Percentiles rank a stretch among this genome's conserved stretches.
phyloP scores from a whole-genome alignment of 2,329 filamentous ascomycete species.

The Paracamarosporium sp. region DNA sequence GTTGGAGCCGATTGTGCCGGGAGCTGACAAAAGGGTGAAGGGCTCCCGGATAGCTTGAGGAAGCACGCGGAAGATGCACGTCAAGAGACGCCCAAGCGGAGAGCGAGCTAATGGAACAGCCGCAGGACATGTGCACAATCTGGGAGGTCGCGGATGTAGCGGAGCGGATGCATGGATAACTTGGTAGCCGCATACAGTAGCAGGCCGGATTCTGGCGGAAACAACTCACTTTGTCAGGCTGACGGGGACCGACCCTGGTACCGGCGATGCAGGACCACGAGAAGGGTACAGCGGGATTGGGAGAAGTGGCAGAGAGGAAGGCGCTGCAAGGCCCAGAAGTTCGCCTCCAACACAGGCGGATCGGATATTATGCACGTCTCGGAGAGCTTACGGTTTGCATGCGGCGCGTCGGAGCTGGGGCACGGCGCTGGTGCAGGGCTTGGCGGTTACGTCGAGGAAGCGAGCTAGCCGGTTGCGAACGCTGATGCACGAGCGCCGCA shows the following conservation, averaged over 20 bases:
- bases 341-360: conserved; percentile 3
- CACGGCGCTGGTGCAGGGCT: not conserved
- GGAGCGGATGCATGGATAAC: conserved; percentile 28
- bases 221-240: conserved; percentile 26
- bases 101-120: conserved; percentile 10
- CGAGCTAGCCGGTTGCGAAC: conserved; percentile 1
- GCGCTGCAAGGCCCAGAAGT: not conserved
- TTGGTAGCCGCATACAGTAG: conserved; percentile 12
- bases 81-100: conserved; percentile 14
- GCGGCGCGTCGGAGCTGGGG: too few species aligned
- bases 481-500: not conserved
- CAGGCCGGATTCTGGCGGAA: conserved; percentile 28
- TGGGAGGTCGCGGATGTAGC: conserved; percentile 23
- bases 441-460: conserved; percentile 7
- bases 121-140: conserved; percentile 6
- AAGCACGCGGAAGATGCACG: conserved; percentile 31
- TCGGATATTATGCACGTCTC: conserved; percentile 6
- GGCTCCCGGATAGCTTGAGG: conserved; percentile 22
- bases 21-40: conserved; percentile 31
- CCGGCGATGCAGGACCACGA: not conserved
- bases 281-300: not conserved
- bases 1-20: conserved; percentile 32
- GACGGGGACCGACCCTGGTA: conserved; percentile 8
- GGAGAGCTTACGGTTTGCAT: conserved; percentile 1
- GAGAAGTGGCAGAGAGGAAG: not conserved